Evolutionary conservation across 257 asterid genomes (phyloP).

Genomic region (Forsythia suspensa): DNA sequence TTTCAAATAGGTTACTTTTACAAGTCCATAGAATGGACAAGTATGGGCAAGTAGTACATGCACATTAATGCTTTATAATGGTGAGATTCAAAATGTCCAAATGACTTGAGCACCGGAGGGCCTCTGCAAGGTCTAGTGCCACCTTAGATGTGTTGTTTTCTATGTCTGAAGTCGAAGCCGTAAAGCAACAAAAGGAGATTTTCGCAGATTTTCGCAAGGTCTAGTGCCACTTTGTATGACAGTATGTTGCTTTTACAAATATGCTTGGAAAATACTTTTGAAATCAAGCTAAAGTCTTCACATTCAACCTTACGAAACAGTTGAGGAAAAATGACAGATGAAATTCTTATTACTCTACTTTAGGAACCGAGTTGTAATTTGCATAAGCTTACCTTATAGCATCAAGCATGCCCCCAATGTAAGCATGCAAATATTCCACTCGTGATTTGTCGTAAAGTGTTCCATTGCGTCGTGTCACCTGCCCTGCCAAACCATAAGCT

Average conservation of each 20-base stretch:
- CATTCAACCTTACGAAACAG: background rate
- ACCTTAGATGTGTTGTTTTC: background rate
- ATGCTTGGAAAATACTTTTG: background rate
- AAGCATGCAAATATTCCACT: constrained; percentile 43
- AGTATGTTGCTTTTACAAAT: background rate
- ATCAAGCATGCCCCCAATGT: constrained; percentile 47
- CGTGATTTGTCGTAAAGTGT: constrained; percentile 41
- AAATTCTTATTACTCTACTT: background rate
- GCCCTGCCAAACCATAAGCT: constrained; percentile 32
- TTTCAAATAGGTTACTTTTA: too few species aligned
- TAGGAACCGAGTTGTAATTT: background rate
- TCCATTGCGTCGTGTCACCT: constrained; percentile 32
- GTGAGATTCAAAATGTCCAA: background rate
- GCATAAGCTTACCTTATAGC: constrained; percentile 41
- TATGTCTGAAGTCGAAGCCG: background rate
- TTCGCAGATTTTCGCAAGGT: too few species aligned
- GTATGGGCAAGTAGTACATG: background rate
- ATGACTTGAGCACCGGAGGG: background rate
- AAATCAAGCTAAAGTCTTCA: background rate
- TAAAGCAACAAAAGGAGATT: background rate
- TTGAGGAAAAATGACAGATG: background rate
- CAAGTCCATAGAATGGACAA: background rate
- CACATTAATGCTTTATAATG: background rate
- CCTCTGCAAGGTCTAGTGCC: background rate
- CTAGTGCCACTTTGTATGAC: background rate